phyloP scores from a whole-genome alignment of 345 rosid genomes.

The Arabis alpina region DNA sequence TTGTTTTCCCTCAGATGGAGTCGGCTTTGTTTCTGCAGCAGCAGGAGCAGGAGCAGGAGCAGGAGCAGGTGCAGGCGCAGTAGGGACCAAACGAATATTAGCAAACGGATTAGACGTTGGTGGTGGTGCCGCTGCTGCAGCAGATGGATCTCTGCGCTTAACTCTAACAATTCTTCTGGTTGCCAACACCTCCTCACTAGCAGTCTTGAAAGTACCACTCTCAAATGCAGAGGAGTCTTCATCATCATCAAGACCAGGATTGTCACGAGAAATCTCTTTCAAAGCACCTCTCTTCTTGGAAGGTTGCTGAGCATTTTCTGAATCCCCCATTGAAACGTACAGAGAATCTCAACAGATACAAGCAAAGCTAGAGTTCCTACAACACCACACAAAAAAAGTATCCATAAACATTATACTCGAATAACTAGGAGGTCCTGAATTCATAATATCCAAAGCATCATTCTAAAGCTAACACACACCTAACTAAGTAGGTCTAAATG shows the following conservation, averaged over 20 bases:
- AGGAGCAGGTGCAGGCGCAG: conserved; percentile 35
- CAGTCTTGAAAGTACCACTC: conserved; percentile 82
- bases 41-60: not conserved
- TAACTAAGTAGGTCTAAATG: not conserved
- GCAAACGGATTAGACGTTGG: conserved; percentile 85
- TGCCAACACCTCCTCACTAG: conserved; percentile 81
- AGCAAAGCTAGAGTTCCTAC: conserved; percentile 21
- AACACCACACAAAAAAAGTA: not conserved
- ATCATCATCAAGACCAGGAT: conserved; percentile 90
- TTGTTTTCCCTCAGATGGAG: conserved; percentile 34
- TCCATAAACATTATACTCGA: not conserved
- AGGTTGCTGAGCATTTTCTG: conserved; percentile 63
- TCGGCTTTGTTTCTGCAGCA: not conserved
- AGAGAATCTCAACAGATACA: conserved; percentile 4
- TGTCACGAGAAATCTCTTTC: conserved; percentile 79
- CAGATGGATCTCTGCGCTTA: conserved; percentile 52
- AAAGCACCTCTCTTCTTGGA: conserved; percentile 95
- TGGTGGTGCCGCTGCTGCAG: conserved; percentile 32
- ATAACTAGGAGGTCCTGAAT: not conserved
- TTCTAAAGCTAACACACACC: not conserved
- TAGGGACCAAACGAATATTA: conserved; percentile 63
- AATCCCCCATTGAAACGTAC: conserved; percentile 63
- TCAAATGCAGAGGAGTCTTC: conserved; percentile 65
- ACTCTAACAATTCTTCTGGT: conserved; percentile 74
- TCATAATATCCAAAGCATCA: not conserved